phyloP scores from a whole-genome alignment of 306 rosid genomes.

The Begonia peltatifolia region DNA sequence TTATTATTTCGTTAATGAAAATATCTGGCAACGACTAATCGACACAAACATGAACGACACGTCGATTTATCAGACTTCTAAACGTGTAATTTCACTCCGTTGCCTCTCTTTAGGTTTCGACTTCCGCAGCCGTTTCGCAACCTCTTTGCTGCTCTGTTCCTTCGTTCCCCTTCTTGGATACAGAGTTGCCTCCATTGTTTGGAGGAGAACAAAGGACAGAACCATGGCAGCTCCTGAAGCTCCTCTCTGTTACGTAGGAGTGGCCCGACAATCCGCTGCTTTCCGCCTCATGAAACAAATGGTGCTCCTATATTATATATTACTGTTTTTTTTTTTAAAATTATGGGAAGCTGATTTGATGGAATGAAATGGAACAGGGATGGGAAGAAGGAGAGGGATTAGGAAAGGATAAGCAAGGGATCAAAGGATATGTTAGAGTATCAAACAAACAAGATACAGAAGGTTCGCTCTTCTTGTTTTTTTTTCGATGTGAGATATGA shows the following conservation, averaged over 20 bases:
- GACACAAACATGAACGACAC: too few relatives aligned
- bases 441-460: conserved; percentile 75
- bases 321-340: background rate
- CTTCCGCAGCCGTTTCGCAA: background rate
- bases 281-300: conserved; percentile 98
- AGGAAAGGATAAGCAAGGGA: conserved; percentile 91
- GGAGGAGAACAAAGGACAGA: conserved; percentile 6
- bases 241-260: conserved; percentile 83
- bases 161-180: conserved; percentile 1
- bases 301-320: conserved; percentile 24
- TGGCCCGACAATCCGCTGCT: conserved; percentile 77
- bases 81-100: too few relatives aligned
- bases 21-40: too few relatives aligned
- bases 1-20: too few relatives aligned
- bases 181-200: conserved; percentile 14
- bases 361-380: conserved; percentile 23
- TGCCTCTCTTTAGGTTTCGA: conserved; percentile 11
- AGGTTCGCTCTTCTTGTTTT: conserved; percentile 24
- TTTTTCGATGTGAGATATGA: background rate
- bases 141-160: background rate
- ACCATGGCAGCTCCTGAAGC: conserved; percentile 89
- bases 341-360: background rate
- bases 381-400: conserved; percentile 99
- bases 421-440: conserved; percentile 71
- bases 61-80: too few relatives aligned